These are phyloP conservation scores for Salix koriyanagi DNA, from an alignment of 345 rosid species.

Conservation along the genomic window DNA sequence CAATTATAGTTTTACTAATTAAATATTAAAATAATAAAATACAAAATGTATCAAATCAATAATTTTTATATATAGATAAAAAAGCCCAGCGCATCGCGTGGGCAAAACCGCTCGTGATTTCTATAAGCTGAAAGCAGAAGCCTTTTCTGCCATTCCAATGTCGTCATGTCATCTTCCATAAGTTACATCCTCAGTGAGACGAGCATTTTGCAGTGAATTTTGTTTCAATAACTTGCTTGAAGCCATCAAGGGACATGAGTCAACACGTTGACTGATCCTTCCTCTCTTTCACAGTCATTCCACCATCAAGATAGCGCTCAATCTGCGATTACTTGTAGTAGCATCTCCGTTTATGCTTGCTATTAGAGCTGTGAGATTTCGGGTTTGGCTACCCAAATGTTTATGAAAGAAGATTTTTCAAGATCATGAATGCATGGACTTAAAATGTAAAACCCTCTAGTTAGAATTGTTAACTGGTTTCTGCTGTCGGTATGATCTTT, in stretches of 20 bases:
- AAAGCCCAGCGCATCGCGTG: no score
- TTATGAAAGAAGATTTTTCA: not conserved
- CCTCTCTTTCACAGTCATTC: slow-evolving; percentile 42
- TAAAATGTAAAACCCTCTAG: not conserved
- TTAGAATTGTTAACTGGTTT: not conserved
- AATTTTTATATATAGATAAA: no score
- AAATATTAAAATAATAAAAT: no score
- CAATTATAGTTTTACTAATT: no score
- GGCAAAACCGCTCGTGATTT: no score
- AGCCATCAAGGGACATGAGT: not conserved
- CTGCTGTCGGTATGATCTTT: not conserved
- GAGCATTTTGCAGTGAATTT: slow-evolving; percentile 31
- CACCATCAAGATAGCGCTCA: not conserved
- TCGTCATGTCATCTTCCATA: slow-evolving; percentile 26
- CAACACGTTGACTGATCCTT: slow-evolving; percentile 29
- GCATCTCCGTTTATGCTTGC: not conserved
- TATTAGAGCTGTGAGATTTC: not conserved
- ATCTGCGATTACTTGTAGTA: no score
- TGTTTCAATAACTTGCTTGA: slow-evolving; percentile 22
- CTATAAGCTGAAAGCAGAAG: no score
- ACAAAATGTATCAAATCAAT: no score
- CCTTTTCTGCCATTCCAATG: no score
- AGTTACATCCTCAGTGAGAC: slow-evolving; percentile 40
- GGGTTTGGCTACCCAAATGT: not conserved
- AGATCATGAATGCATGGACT: not conserved